Evolutionary conservation across 1,139 yeast species (phyloP).

Genomic region (Taphrina deformans): DNA sequence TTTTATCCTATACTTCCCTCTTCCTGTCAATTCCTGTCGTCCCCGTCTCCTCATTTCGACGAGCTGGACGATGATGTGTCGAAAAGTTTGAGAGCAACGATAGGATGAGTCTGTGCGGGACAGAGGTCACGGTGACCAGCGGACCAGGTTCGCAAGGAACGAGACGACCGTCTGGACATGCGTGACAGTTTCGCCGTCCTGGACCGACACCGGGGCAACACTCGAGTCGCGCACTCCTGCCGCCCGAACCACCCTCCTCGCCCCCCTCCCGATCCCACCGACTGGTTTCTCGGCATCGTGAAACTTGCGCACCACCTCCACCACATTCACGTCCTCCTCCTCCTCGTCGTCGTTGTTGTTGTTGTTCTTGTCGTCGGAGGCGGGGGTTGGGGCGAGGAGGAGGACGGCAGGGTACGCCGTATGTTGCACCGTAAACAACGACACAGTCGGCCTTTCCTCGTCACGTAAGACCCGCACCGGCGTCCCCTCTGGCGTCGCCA

Average conservation of each 20-base stretch:
- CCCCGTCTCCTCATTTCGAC: too few relatives aligned
- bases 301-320: conserved; percentile 39
- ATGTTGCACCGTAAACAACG: conserved; percentile 13
- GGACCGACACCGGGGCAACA: too few relatives aligned
- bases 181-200: too few relatives aligned
- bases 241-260: not conserved
- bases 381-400: not conserved
- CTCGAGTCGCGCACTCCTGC: not conserved
- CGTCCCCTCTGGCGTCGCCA: not conserved
- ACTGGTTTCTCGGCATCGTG: conserved; percentile 53
- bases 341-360: conserved; percentile 36
- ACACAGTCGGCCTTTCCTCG: not conserved
- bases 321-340: conserved; percentile 35
- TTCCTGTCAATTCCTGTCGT: too few relatives aligned
- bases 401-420: conserved; percentile 25
- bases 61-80: too few relatives aligned
- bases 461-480: not conserved
- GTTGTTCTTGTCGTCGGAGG: not conserved
- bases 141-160: too few relatives aligned
- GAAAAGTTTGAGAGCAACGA: too few relatives aligned
- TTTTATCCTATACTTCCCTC: too few relatives aligned
- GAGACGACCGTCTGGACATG: too few relatives aligned
- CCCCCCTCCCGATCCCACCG: conserved; percentile 52
- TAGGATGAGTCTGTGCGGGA: too few relatives aligned
- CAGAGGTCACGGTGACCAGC: too few relatives aligned